Percentiles rank a stretch among this genome's conserved stretches.
Evolutionary conservation across 352 stramenopile genomes (phyloP).

Genomic region (Phytophthora tubulina): DNA sequence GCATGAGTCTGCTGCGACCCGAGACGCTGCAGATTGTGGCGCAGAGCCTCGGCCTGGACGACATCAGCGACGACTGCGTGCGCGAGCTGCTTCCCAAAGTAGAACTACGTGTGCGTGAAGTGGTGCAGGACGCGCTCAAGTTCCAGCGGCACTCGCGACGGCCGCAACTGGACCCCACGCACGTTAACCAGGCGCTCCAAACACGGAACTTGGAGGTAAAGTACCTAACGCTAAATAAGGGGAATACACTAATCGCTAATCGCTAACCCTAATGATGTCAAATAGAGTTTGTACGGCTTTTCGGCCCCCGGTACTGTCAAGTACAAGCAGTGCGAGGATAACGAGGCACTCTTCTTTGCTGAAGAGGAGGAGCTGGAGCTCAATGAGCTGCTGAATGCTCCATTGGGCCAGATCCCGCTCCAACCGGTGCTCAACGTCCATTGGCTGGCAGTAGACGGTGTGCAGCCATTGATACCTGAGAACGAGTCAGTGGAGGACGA

Average conservation of each 20-base stretch:
- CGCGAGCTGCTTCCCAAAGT: slow-evolving; percentile 78
- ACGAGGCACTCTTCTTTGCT: slow-evolving; percentile 66
- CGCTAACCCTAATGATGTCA: slow-evolving; percentile 1
- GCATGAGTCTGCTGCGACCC: slow-evolving; percentile 80
- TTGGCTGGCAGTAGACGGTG: slow-evolving; percentile 86
- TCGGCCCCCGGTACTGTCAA: slow-evolving; percentile 55
- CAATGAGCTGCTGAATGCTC: slow-evolving; percentile 76
- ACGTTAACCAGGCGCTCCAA: slow-evolving; percentile 85
- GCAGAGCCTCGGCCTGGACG: slow-evolving; percentile 79
- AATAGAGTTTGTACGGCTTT: slow-evolving; percentile 81
- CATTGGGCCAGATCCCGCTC: slow-evolving; percentile 76
- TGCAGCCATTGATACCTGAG: slow-evolving; percentile 86
- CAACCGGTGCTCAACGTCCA: slow-evolving; percentile 80
- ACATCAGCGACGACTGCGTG: slow-evolving; percentile 74
- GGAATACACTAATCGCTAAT: background rate
- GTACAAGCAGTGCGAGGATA: slow-evolving; percentile 73
- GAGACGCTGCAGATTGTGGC: slow-evolving; percentile 79
- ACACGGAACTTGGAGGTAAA: slow-evolving; percentile 73
- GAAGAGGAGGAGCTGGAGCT: slow-evolving; percentile 84
- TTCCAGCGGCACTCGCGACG: slow-evolving; percentile 81
- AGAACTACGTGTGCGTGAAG: slow-evolving; percentile 82
- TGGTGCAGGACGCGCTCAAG: slow-evolving; percentile 89
- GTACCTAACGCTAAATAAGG: too few relatives aligned
- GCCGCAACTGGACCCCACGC: slow-evolving; percentile 58
- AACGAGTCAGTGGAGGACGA: slow-evolving; percentile 84